Conservation (phyloP, 306 rosid species). For the Canavalia gladiata region DNA sequence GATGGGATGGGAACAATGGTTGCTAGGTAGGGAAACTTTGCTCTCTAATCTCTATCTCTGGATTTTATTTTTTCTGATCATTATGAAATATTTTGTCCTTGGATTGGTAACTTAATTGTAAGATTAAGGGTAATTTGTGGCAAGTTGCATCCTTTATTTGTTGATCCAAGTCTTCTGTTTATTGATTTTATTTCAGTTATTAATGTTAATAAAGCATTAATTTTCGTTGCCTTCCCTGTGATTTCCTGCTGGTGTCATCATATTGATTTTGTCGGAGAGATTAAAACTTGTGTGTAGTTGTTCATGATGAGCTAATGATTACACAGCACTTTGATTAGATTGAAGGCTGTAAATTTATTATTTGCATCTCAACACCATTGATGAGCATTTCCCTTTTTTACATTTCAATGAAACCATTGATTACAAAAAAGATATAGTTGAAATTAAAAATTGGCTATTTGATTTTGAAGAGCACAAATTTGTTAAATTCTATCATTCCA, state of each 20-base stretch:
- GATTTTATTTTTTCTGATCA: background rate
- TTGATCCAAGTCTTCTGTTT: background rate
- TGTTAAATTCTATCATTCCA: constrained; percentile 20
- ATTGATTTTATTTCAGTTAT: constrained; percentile 6
- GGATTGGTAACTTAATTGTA: background rate
- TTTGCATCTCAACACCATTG: background rate
- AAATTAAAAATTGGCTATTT: background rate
- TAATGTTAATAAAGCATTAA: constrained; percentile 19
- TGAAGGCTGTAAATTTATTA: background rate
- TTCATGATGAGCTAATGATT: background rate
- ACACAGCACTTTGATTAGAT: background rate
- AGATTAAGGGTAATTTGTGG: background rate
- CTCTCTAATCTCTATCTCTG: constrained; percentile 6
- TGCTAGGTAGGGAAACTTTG: constrained; percentile 66
- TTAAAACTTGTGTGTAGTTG: constrained; percentile 1
- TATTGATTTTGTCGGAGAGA: background rate
- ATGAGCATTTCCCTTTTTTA: background rate
- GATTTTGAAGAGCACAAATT: background rate
- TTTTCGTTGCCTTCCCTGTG: constrained; percentile 12
- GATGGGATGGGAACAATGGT: constrained; percentile 94
- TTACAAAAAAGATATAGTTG: background rate
- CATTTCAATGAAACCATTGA: constrained; percentile 8
- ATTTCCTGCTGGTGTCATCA: constrained; percentile 22
- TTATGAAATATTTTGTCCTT: constrained; percentile 7
- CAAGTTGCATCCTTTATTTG: background rate